Evolutionary conservation across 176 grass and related monocot genomes (phyloP), one percentile per base, ranked within the genome.

Genomic region (Cocos nucifera): DNA sequence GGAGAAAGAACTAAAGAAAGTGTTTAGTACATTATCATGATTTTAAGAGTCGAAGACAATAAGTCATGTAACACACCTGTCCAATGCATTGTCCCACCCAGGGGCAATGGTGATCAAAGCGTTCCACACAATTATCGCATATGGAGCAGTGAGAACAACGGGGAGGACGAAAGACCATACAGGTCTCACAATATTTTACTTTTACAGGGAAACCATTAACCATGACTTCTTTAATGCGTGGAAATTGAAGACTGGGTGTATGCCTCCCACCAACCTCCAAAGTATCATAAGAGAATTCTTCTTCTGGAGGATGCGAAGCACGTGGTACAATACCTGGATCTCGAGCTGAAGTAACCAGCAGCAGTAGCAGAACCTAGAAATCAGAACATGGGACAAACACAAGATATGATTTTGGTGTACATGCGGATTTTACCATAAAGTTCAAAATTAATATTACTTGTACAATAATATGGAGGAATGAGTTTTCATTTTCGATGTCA

Each of bases 71-170:
- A 71, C 70, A 24, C 28, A 98, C 93, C 87, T 83, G 84, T 64
- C 93, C 93, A 54, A 98, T 89, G 39, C 93, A 98, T 69, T 98
- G 93, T 18, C 87, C 93, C 77, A 89, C 93, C 87, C 87, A 98
- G 32, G 82, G 84, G 71, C 87, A 98, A 67, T 98, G 93, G 79
- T 98, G 93, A 78, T 98, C 93, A 59, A 98, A 92, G 5, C 87
- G 76, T 64, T 89, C 84, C 5, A 98, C 84, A 69, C 87, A 98
- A 55, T 92, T 98, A 77, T 92, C 83, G 60, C 93, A 98, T 80
- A 85, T 92, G 32, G 81, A 86, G 62, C 87, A 98, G 66, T 98
- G 93, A 44, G 87, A 92, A 35, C 76, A 98, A 17, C 93, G 78
- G 28, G 87, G 87, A 75, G 87, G 92, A 9, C 86, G 78, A 59